Evolutionary conservation across 805 yeast genomes (phyloP).

Genomic region (Sugiyamaella marilandica): DNA sequence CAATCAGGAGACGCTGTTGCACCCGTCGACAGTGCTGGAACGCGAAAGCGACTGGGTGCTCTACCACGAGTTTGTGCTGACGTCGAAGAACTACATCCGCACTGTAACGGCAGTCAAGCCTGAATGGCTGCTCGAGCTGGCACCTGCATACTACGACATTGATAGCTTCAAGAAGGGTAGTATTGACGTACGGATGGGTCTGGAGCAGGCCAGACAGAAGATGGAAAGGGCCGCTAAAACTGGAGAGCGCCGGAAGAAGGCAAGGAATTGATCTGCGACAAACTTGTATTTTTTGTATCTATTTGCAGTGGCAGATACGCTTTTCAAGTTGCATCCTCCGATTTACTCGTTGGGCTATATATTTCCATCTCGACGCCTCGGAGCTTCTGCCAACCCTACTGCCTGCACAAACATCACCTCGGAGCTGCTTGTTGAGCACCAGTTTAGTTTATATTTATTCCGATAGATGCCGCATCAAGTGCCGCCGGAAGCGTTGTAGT

Average conservation of each 20-base stretch:
- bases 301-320: no score
- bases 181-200: conserved; percentile 64
- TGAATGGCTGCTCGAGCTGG: conserved; percentile 84
- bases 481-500: no score
- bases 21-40: conserved; percentile 89
- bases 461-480: no score
- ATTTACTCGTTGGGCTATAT: no score
- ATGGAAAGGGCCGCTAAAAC: conserved; percentile 23
- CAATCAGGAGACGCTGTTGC: conserved; percentile 90
- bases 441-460: no score
- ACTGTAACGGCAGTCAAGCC: conserved; percentile 89
- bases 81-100: conserved; percentile 88
- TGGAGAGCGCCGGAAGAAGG: conserved; percentile 5
- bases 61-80: conserved; percentile 77
- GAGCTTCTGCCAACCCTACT: no score
- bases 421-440: no score
- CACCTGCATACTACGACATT: conserved; percentile 66
- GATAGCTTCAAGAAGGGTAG: conserved; percentile 63
- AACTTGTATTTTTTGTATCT: no score
- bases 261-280: neutral
- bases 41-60: conserved; percentile 89
- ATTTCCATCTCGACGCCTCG: no score
- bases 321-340: no score
- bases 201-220: conserved; percentile 54
- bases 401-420: no score